Evolutionary conservation across 305 asterid genomes (phyloP).

Genomic region (Rubia peregrina): DNA sequence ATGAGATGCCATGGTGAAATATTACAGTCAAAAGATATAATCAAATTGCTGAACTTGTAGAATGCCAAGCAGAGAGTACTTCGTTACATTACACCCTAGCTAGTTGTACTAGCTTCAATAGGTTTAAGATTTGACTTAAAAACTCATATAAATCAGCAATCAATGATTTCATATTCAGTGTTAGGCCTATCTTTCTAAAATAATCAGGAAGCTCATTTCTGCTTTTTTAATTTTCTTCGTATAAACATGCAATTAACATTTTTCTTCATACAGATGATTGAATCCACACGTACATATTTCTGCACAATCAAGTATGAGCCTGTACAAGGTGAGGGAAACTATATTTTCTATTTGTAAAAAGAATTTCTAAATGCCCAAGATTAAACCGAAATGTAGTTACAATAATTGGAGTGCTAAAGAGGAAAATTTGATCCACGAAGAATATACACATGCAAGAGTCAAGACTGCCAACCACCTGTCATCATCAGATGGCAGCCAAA

Average conservation of each 20-base stretch:
- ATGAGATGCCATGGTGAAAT: not conserved
- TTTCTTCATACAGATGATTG: not conserved
- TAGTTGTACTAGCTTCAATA: not conserved
- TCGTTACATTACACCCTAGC: not conserved
- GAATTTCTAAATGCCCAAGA: conserved; percentile 1
- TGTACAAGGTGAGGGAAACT: conserved; percentile 3
- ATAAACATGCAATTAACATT: not conserved
- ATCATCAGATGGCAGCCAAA: not conserved
- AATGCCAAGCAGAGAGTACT: not conserved
- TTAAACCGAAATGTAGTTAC: not conserved
- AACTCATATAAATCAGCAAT: not conserved
- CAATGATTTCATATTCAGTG: not conserved
- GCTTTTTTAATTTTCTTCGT: not conserved
- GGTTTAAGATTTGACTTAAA: not conserved
- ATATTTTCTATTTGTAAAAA: not conserved
- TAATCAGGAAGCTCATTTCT: not conserved
- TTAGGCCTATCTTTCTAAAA: not conserved
- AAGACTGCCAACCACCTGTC: conserved; percentile 2
- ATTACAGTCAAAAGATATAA: not conserved
- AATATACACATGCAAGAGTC: not conserved
- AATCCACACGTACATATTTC: not conserved
- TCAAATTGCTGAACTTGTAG: not conserved
- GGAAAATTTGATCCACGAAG: not conserved
- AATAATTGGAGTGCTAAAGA: not conserved
- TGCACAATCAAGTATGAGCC: not conserved